Evolutionary conservation across 768 basidiomycete genomes (phyloP), one percentile per base, ranked within the genome.

Genomic region (Mycena maculata): DNA sequence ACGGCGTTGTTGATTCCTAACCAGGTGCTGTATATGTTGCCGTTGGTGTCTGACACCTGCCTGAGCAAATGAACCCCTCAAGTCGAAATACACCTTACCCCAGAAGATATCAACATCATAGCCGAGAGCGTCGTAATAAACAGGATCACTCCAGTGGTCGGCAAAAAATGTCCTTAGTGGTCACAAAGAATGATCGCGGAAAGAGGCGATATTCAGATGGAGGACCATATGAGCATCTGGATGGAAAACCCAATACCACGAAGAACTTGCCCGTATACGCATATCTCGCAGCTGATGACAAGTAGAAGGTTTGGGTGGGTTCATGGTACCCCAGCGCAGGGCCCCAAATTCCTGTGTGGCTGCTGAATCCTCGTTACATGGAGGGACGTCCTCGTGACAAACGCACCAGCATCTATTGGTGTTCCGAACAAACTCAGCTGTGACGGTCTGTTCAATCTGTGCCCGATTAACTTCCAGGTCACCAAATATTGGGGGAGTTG

Each of bases 71-170:
- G 20, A 36, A 33, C 10, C 25, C 39, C 53, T 28, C 13, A 81
- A 80, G 61, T 81, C 80, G 20, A 78, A 80, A 52, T 80, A 77
- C 22, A 68, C n/a, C n/a, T n/a, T 72, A 55, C 82, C 81, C 81
- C 81, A 83, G 68, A 83, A 83, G n/a, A 83, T 57, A 63, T 81
- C 81, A 2, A 76, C 67, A 55, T 83, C 82, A 58, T 83, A 83
- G 2, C 81, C 82, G 49, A 82, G 67, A 25, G 74, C 71, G 59
- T 82, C 80, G 53, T 82, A 81, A 61, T 81, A 82, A 18, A 81
- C 55, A 10, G 81, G 81, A 52, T 82, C 80, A 58, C 81, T 82
- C 81, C 81, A 82, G 22, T 75, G 63, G 53, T 80, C 77, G 0
- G 80, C 77, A 50, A 80, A n/a, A 81, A 9, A 82, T 81, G 59